A percentile compares a stretch with the other conserved stretches of the same genome.
phyloP scores from a whole-genome alignment of 768 basidiomycete species.

The Boletus reticulatus region DNA sequence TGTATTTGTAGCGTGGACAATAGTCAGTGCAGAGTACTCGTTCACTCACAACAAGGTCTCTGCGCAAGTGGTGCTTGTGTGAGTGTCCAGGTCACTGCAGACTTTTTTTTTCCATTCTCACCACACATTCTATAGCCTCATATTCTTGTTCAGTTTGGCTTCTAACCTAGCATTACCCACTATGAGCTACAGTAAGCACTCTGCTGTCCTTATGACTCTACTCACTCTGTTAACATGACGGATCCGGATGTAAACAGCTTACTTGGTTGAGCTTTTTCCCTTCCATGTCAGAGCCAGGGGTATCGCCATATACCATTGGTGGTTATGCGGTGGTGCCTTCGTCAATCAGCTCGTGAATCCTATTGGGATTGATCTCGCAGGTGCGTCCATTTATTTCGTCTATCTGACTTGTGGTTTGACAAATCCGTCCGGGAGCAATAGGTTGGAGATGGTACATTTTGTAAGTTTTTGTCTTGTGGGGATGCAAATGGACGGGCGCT shows the following conservation, averaged over 20 bases:
- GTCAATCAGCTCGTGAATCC: conserved; percentile 13
- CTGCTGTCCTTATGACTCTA: not conserved
- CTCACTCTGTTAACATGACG: not conserved
- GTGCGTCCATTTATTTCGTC: not conserved
- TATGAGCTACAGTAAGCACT: conserved; percentile 9
- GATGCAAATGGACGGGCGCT: not conserved
- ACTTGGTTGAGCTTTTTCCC: conserved; percentile 60
- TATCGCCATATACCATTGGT: conserved; percentile 59
- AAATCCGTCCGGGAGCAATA: not conserved
- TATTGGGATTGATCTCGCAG: conserved; percentile 12
- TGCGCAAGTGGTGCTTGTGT: conserved; percentile 11
- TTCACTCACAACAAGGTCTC: conserved; percentile 3
- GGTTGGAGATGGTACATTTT: conserved; percentile 17
- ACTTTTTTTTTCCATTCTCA: not conserved
- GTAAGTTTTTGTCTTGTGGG: conserved; percentile 1
- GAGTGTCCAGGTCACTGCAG: not conserved
- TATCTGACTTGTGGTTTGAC: not conserved
- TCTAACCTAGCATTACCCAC: conserved; percentile 10
- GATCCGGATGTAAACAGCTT: not conserved
- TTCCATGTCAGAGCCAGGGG: conserved; percentile 61
- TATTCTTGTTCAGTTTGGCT: conserved; percentile 17
- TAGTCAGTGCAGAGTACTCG: conserved; percentile 20
- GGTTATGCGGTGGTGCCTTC: conserved; percentile 37
- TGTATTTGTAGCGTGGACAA: conserved; percentile 16
- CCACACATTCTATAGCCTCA: conserved; percentile 4